These are phyloP conservation scores for Podaxis sp. DNA, from an alignment of 768 basidiomycete species.

Conservation along the genomic window DNA sequence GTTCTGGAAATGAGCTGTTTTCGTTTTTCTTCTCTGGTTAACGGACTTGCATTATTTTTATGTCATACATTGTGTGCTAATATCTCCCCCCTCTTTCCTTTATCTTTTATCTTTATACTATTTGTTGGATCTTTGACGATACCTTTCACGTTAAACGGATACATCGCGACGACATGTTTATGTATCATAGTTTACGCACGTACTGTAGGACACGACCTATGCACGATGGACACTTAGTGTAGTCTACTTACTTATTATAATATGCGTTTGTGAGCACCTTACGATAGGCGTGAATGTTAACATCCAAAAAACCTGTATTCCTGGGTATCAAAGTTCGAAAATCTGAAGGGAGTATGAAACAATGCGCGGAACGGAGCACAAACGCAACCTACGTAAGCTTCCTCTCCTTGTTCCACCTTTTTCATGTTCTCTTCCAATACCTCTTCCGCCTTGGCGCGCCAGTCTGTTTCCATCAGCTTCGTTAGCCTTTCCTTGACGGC, in stretches of 20 bases:
- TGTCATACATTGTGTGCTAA: neutral
- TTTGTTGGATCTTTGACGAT: neutral
- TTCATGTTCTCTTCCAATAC: conserved; percentile 20
- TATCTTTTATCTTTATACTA: neutral
- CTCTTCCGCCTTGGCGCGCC: conserved; percentile 26
- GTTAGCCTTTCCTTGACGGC: conserved; percentile 26
- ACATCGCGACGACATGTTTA: neutral
- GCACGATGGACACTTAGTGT: neutral
- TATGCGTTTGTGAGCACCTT: neutral
- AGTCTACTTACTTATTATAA: neutral
- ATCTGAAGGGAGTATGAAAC: neutral
- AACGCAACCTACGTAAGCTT: conserved; percentile 16
- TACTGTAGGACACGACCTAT: neutral
- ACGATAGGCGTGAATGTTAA: neutral
- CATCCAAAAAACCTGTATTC: neutral
- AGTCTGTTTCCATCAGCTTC: conserved; percentile 30
- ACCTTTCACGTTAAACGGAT: neutral
- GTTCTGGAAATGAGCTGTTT: conserved; percentile 28
- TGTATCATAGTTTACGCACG: conserved; percentile 4
- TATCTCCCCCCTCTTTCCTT: neutral
- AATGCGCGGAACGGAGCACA: neutral
- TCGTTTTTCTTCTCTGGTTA: neutral
- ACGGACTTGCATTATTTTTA: conserved; percentile 6
- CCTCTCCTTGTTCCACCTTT: conserved; percentile 16
- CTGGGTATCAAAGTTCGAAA: conserved; percentile 8